A percentile compares a stretch with the other conserved stretches of the same genome.
phyloP scores from a whole-genome alignment of 345 rosid genomes.

The Hibiscus tridactylites region DNA sequence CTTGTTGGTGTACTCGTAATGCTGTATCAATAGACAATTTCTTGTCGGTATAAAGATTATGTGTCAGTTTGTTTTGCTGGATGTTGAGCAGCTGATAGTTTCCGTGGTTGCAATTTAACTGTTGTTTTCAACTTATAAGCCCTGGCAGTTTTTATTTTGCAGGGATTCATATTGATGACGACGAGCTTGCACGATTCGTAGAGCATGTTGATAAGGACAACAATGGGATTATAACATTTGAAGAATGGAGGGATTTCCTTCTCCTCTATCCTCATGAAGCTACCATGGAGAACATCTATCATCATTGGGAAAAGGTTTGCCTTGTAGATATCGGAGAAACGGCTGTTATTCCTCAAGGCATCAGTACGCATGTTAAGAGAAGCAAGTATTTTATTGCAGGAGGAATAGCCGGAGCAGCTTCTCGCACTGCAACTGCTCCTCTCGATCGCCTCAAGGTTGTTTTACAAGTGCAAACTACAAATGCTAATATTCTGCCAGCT shows the following conservation, averaged over 20 bases:
- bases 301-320: constrained; percentile 89
- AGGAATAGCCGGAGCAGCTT: constrained; percentile 90
- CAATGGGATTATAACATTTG: constrained; percentile 91
- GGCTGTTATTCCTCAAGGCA: constrained; percentile 89
- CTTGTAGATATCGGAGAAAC: constrained; percentile 95
- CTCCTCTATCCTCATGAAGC: constrained; percentile 94
- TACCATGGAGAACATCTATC: constrained; percentile 86
- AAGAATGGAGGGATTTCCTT: constrained; percentile 99
- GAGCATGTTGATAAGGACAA: constrained; percentile 98
- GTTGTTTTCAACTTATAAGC: constrained; percentile 35
- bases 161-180: constrained; percentile 87
- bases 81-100: not conserved
- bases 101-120: not conserved
- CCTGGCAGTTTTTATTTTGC: constrained; percentile 34
- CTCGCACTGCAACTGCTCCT: constrained; percentile 95
- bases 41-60: not conserved
- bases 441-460: constrained; percentile 87
- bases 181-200: constrained; percentile 79
- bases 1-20: not conserved
- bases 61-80: not conserved
- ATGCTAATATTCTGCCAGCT: constrained; percentile 50
- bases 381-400: constrained; percentile 84
- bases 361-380: constrained; percentile 71
- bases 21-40: not conserved
- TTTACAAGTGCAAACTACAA: constrained; percentile 81